phyloP scores from a whole-genome alignment of 345 rosid species.

The Citrus unshiu region DNA sequence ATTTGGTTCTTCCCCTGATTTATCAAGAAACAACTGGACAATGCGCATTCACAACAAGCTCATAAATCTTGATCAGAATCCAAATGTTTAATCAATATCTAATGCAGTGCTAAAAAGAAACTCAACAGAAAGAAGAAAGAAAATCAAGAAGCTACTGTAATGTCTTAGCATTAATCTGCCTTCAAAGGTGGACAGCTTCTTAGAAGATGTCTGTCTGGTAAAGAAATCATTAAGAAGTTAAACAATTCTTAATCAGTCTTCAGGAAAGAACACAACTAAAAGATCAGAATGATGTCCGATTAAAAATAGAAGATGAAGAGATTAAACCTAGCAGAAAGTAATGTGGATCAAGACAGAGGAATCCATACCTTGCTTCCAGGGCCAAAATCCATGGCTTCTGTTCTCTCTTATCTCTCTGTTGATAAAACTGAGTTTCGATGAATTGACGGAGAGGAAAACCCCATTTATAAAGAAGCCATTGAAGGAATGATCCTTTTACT shows the following conservation, averaged over 20 bases:
- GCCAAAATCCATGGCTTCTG: constrained; percentile 27
- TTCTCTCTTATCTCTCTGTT: neutral
- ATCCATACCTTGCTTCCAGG: constrained; percentile 29
- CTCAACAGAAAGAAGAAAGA: neutral
- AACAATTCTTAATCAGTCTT: neutral
- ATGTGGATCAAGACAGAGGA: neutral
- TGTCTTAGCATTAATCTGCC: neutral
- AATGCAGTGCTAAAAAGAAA: too few species aligned
- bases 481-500: neutral
- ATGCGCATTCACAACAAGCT: neutral
- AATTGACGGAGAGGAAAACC: neutral
- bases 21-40: neutral
- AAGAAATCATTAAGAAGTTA: neutral
- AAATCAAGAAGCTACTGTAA: neutral
- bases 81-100: neutral
- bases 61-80: neutral
- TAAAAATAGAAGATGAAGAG: neutral
- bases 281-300: neutral
- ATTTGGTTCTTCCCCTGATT: neutral
- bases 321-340: neutral
- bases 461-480: neutral
- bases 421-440: neutral
- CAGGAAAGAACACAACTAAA: neutral
- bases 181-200: neutral
- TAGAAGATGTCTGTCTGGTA: neutral